Percentiles rank a stretch among this genome's conserved stretches.
These are phyloP conservation scores for Paecilomyces formosus DNA, from an alignment of 2,329 filamentous ascomycete genomes.

Conservation along the genomic window DNA sequence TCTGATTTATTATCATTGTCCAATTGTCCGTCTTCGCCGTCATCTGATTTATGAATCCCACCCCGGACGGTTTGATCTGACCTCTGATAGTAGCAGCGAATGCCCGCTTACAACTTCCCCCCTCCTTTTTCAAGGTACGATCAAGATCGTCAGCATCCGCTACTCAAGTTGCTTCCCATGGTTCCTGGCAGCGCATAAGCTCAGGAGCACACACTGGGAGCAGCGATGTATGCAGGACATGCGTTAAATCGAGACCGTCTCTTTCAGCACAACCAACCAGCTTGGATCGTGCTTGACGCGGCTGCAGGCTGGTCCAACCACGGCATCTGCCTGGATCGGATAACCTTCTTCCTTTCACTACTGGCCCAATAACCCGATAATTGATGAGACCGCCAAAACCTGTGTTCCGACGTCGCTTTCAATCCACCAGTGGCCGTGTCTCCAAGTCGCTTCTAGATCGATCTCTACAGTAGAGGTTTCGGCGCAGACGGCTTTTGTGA, in stretches of 20 bases:
- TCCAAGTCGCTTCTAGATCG: neutral
- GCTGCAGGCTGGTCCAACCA: neutral
- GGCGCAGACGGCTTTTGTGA: neutral
- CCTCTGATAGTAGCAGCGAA: neutral
- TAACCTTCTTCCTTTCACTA: neutral
- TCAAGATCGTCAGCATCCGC: neutral
- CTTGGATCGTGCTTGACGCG: neutral
- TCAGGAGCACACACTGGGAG: neutral
- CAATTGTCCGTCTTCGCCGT: neutral
- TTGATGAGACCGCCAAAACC: neutral
- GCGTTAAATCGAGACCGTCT: neutral
- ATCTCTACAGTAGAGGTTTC: neutral
- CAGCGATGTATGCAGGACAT: neutral
- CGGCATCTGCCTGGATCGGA: neutral
- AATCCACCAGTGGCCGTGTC: neutral
- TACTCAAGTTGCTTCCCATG: neutral
- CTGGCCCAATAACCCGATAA: neutral
- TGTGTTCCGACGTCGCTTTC: neutral
- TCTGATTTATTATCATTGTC: neutral
- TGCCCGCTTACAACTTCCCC: neutral
- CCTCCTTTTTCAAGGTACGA: neutral
- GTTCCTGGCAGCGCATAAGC: neutral
- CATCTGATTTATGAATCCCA: neutral
- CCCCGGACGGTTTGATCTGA: neutral
- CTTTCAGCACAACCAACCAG: neutral